Conservation (phyloP, 345 rosid genomes). For the Pugionium dolabratum region DNA sequence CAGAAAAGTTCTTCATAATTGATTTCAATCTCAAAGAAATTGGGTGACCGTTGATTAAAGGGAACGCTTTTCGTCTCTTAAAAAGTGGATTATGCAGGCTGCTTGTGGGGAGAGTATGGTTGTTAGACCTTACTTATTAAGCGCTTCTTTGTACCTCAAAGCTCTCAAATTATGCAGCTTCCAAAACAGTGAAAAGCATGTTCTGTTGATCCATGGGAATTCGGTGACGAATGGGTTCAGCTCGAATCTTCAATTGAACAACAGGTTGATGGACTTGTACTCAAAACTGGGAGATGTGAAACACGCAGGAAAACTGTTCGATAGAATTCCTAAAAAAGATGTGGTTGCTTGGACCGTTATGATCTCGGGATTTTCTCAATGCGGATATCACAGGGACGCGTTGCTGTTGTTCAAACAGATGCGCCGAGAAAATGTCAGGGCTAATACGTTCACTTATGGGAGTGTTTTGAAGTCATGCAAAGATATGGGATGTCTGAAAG, state of each 20-base stretch:
- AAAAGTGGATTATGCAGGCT: slow-evolving; percentile 20
- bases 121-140: slow-evolving; percentile 1
- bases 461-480: slow-evolving; percentile 57
- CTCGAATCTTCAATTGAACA: slow-evolving; percentile 46
- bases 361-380: slow-evolving; percentile 53
- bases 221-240: slow-evolving; percentile 48
- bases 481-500: slow-evolving; percentile 41
- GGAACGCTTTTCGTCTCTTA: background rate
- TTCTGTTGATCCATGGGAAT: slow-evolving; percentile 47
- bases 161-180: slow-evolving; percentile 45
- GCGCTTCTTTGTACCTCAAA: slow-evolving; percentile 37
- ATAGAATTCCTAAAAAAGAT: slow-evolving; percentile 54
- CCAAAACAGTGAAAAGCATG: slow-evolving; percentile 26
- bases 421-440: slow-evolving; percentile 44
- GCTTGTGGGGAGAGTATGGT: background rate
- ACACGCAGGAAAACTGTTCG: slow-evolving; percentile 58
- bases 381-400: slow-evolving; percentile 38
- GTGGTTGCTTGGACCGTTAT: slow-evolving; percentile 72
- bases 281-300: slow-evolving; percentile 38
- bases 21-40: background rate
- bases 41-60: background rate
- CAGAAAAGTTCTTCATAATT: slow-evolving; percentile 15
- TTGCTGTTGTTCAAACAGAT: slow-evolving; percentile 50
- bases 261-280: slow-evolving; percentile 46
- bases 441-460: slow-evolving; percentile 55